Evolutionary conservation across 306 rosid species (phyloP).

Genomic region (Glycine latifolia): DNA sequence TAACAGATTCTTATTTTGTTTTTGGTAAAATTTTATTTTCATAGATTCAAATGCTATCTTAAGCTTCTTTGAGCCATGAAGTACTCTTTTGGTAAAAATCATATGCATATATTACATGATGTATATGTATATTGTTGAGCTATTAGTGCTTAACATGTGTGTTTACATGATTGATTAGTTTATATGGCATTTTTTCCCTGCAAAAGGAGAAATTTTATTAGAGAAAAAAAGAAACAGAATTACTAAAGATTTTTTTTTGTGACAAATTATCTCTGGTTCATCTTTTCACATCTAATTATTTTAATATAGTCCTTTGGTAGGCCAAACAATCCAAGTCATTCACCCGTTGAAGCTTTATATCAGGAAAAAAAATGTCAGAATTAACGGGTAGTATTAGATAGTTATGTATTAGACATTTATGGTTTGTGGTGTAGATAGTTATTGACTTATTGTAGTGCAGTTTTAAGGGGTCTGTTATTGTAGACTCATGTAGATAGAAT

Average conservation of each 20-base stretch:
- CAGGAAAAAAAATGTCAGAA: not conserved
- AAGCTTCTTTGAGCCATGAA: conserved; percentile 21
- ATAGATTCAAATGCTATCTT: conserved; percentile 11
- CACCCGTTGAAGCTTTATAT: not conserved
- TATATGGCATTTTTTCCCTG: not conserved
- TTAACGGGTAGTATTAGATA: not conserved
- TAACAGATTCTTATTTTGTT: not conserved
- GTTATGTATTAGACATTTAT: not conserved
- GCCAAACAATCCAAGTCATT: not conserved
- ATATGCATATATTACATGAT: not conserved
- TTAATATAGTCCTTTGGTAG: conserved; percentile 12
- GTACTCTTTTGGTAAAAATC: not conserved
- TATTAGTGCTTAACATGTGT: conserved; percentile 9
- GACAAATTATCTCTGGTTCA: conserved; percentile 19
- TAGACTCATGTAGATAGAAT: not conserved
- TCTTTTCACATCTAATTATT: conserved; percentile 25
- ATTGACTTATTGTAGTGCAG: not conserved
- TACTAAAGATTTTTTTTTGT: conserved; percentile 6
- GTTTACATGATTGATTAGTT: conserved; percentile 18
- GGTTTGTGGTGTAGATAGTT: not conserved
- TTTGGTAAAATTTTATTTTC: not conserved
- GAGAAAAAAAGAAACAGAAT: not conserved
- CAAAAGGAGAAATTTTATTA: not conserved
- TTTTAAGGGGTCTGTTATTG: not conserved
- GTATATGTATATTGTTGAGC: conserved; percentile 11